A percentile compares a stretch with the other conserved stretches of the same genome.
These are phyloP conservation scores for Pontederia crassipes DNA, from an alignment of 176 grass and related monocot species.

Conservation along the genomic window DNA sequence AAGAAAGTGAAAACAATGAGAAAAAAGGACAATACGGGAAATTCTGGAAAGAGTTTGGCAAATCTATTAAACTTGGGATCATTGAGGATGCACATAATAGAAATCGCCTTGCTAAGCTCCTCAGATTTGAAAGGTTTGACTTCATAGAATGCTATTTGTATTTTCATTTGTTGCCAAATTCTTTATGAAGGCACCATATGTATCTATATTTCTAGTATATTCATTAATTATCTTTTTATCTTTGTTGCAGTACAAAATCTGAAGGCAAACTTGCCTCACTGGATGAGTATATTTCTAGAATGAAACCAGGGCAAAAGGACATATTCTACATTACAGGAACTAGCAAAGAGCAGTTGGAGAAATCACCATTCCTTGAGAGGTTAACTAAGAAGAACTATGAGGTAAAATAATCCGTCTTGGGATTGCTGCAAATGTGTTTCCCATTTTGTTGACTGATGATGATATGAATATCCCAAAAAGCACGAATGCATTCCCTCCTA, in stretches of 20 bases:
- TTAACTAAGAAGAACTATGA: constrained; percentile 93
- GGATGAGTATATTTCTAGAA: constrained; percentile 96
- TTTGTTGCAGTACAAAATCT: constrained; percentile 69
- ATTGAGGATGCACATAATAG: constrained; percentile 98
- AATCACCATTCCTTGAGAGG: constrained; percentile 95
- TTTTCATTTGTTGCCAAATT: neutral
- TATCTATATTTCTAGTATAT: neutral
- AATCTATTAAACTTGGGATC: constrained; percentile 93
- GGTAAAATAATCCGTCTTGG: constrained; percentile 18
- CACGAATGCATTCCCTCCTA: no score
- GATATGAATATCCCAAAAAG: no score
- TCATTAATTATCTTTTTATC: neutral
- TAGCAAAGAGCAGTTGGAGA: constrained; percentile 93
- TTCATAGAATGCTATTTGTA: neutral
- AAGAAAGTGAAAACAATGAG: constrained; percentile 50
- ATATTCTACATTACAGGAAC: constrained; percentile 95
- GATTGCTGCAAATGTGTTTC: no score
- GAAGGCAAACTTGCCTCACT: constrained; percentile 91
- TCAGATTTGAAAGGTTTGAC: constrained; percentile 83
- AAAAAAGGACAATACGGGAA: constrained; percentile 82
- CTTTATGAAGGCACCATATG: neutral
- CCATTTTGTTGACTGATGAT: no score
- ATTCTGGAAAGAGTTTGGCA: constrained; percentile 99
- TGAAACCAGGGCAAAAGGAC: constrained; percentile 89
- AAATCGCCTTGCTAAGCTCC: constrained; percentile 88